These are phyloP conservation scores for Aureobasidium sp. DNA, from an alignment of 2,329 filamentous ascomycete species.

Conservation along the genomic window DNA sequence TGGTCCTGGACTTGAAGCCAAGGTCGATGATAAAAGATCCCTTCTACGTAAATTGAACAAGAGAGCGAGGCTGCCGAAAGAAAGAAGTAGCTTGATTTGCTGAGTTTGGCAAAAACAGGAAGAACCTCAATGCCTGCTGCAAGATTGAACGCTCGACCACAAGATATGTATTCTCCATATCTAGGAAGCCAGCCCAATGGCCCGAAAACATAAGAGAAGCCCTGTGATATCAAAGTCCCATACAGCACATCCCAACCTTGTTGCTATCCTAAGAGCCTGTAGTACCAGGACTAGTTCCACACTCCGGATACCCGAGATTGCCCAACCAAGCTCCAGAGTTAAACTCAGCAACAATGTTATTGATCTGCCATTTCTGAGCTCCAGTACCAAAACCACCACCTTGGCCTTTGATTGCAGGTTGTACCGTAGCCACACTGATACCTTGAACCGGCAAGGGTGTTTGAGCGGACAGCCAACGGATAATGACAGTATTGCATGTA, in stretches of 20 bases:
- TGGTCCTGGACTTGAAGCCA: no score
- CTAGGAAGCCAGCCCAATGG: no score
- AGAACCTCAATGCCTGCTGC: no score
- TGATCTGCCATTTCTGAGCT: constrained; percentile 21
- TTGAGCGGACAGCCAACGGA: constrained; percentile 23
- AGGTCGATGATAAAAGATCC: no score
- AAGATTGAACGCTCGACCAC: no score
- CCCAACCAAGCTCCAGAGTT: constrained; percentile 26
- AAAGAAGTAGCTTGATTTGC: no score
- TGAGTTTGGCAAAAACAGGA: no score
- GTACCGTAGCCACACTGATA: constrained; percentile 12
- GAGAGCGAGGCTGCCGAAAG: no score
- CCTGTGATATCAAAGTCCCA: background rate
- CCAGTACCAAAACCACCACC: constrained; percentile 2
- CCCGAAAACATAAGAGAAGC: no score
- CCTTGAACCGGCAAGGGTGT: constrained; percentile 19
- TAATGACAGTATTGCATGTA: constrained; percentile 20
- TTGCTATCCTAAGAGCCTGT: background rate
- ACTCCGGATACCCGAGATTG: constrained; percentile 6
- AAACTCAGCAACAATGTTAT: constrained; percentile 27
- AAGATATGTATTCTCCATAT: no score
- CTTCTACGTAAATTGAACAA: no score
- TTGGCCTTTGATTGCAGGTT: background rate
- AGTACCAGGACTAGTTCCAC: background rate
- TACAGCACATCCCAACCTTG: background rate